Conservation (phyloP, 2,329 filamentous ascomycete genomes). For the Pseudocercospora eumusae region DNA sequence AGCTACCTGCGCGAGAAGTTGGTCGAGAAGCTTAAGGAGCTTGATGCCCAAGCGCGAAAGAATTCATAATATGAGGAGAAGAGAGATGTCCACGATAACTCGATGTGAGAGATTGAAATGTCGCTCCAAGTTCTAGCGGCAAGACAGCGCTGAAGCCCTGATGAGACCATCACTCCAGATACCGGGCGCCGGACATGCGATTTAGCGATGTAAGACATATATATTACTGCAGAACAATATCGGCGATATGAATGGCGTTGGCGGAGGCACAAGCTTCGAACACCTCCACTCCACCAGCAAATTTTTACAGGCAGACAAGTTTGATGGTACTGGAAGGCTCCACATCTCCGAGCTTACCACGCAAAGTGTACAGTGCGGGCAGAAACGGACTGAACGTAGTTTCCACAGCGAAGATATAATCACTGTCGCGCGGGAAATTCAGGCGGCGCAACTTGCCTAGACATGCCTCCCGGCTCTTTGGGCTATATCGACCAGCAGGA, state of each 20-base stretch:
- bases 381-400: not conserved
- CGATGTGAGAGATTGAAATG: not conserved
- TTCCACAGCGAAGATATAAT: not conserved
- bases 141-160: no score
- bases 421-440: not conserved
- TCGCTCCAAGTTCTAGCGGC: no score
- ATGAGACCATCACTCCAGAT: not conserved
- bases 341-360: not conserved
- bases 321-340: not conserved
- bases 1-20: constrained; percentile 39
- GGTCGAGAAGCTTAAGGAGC: constrained; percentile 38
- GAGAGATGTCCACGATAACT: not conserved
- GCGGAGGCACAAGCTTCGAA: not conserved
- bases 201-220: not conserved
- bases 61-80: constrained; percentile 22
- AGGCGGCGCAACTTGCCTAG: not conserved
- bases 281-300: not conserved
- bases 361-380: not conserved
- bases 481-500: not conserved
- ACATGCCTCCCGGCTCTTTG: not conserved
- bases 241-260: not conserved
- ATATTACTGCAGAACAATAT: not conserved
- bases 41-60: constrained; percentile 36
- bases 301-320: not conserved
- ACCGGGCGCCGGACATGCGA: not conserved